phyloP scores from a whole-genome alignment of 2,329 filamentous ascomycete species.

The Colletotrichum agaves region DNA sequence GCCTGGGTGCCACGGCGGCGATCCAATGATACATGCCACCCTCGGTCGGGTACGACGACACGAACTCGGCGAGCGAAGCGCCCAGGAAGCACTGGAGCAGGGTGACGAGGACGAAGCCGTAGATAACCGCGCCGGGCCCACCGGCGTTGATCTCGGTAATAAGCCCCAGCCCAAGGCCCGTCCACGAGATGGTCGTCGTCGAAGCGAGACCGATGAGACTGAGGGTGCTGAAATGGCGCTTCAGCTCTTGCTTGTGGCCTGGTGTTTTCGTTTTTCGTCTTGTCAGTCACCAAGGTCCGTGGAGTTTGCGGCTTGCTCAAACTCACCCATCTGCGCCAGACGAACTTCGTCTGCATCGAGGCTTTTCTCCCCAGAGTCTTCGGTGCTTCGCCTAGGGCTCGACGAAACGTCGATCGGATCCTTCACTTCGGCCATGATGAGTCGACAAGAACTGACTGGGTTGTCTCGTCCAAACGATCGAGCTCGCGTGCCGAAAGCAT shows the following conservation, averaged over 20 bases:
- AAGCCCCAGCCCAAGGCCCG: slow-evolving; percentile 55
- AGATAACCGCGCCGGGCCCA: slow-evolving; percentile 60
- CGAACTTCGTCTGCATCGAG: slow-evolving; percentile 52
- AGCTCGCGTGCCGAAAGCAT: slow-evolving; percentile 11
- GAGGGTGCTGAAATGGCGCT: slow-evolving; percentile 58
- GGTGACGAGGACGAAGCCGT: slow-evolving; percentile 60
- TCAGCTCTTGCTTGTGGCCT: slow-evolving; percentile 61
- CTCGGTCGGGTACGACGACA: slow-evolving; percentile 59
- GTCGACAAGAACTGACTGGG: not conserved
- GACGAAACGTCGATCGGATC: slow-evolving; percentile 20
- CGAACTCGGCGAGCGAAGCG: slow-evolving; percentile 58
- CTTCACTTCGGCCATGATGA: slow-evolving; percentile 23
- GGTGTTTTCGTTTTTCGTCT: slow-evolving; percentile 29
- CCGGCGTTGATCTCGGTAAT: slow-evolving; percentile 60
- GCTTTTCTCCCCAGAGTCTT: slow-evolving; percentile 22
- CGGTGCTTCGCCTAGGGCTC: slow-evolving; percentile 29
- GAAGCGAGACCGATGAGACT: slow-evolving; percentile 60
- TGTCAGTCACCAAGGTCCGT: too few species aligned
- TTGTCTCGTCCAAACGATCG: not conserved
- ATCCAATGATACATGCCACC: slow-evolving; percentile 65
- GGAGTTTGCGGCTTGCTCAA: too few species aligned
- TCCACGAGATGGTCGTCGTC: slow-evolving; percentile 62
- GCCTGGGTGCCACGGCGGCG: slow-evolving; percentile 55
- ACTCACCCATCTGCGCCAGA: slow-evolving; percentile 55
- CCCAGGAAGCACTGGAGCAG: slow-evolving; percentile 58